A percentile compares a stretch with the other conserved stretches of the same genome.
phyloP scores from a whole-genome alignment of 768 basidiomycete species.

The Lactarius hengduanensis region DNA sequence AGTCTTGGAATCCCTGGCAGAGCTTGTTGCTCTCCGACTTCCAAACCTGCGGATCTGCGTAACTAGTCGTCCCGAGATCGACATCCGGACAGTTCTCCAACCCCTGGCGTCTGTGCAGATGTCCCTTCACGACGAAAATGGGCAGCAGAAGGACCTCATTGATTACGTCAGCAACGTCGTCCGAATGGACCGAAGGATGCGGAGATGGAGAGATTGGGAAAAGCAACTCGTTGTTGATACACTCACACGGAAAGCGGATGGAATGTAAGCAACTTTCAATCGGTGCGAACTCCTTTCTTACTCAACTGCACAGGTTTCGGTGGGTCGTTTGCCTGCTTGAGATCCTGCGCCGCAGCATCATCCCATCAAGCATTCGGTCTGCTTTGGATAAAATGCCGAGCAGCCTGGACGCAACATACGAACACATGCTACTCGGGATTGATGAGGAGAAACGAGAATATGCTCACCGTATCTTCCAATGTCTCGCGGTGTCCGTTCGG shows the following conservation, averaged over 20 bases:
- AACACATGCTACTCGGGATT: background rate
- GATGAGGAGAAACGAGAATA: constrained; percentile 5
- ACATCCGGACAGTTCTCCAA: background rate
- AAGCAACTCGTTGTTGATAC: background rate
- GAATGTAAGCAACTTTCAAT: constrained; percentile 4
- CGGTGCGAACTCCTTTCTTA: background rate
- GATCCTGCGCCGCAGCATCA: background rate
- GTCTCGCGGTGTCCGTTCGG: constrained; percentile 5
- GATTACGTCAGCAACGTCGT: constrained; percentile 8
- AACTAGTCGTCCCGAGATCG: constrained; percentile 17
- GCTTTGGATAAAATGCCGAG: constrained; percentile 5
- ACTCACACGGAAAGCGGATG: constrained; percentile 12
- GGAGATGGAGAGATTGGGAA: constrained; percentile 10
- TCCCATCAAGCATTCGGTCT: constrained; percentile 6
- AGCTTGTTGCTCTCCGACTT: background rate
- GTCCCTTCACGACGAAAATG: constrained; percentile 7
- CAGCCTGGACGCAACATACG: constrained; percentile 17
- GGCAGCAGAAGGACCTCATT: constrained; percentile 4
- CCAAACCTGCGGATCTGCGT: constrained; percentile 8
- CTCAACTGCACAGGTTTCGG: constrained; percentile 6
- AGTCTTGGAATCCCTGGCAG: constrained; percentile 2
- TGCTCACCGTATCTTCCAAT: constrained; percentile 19
- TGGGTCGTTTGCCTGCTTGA: constrained; percentile 19
- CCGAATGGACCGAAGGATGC: background rate
- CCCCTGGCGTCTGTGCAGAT: background rate